These are phyloP conservation scores for Lentinula raphanica DNA, from an alignment of 768 basidiomycete genomes.

Conservation along the genomic window DNA sequence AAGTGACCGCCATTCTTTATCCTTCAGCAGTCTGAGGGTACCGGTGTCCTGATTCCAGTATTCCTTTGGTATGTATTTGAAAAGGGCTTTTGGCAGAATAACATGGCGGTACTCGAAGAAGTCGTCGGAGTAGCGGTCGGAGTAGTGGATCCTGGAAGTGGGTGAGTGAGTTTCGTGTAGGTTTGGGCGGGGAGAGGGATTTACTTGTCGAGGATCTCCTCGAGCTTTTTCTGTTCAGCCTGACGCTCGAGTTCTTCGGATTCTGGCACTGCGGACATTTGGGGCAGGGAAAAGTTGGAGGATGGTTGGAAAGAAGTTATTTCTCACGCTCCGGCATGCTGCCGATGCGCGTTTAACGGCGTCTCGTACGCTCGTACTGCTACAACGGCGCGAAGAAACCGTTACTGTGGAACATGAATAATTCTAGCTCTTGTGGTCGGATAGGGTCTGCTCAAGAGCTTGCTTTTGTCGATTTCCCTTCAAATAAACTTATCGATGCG, in stretches of 20 bases:
- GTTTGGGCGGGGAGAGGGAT: slow-evolving; percentile 13
- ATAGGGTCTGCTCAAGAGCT: too few relatives aligned
- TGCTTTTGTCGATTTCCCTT: too few relatives aligned
- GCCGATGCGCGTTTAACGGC: too few relatives aligned
- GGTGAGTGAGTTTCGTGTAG: slow-evolving; percentile 11
- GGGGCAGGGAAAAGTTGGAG: slow-evolving; percentile 1
- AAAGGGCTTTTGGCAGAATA: slow-evolving; percentile 89
- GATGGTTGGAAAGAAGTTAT: too few relatives aligned
- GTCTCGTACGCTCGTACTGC: too few relatives aligned
- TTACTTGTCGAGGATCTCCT: slow-evolving; percentile 79
- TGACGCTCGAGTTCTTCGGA: slow-evolving; percentile 30
- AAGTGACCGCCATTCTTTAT: slow-evolving; percentile 93
- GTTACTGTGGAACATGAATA: too few relatives aligned
- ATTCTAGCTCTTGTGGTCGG: too few relatives aligned
- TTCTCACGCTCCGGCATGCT: too few relatives aligned
- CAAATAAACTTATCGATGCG: too few relatives aligned
- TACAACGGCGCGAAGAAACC: too few relatives aligned
- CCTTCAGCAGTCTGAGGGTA: slow-evolving; percentile 73
- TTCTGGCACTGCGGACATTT: slow-evolving; percentile 21
- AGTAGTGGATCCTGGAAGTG: slow-evolving; percentile 72
- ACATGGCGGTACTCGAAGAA: slow-evolving; percentile 95
- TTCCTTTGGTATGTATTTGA: slow-evolving; percentile 88
- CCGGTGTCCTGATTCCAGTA: slow-evolving; percentile 77
- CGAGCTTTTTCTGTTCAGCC: slow-evolving; percentile 48
- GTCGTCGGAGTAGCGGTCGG: slow-evolving; percentile 90